phyloP scores from a whole-genome alignment of 805 yeast species.

The Ogataea haglerorum region DNA sequence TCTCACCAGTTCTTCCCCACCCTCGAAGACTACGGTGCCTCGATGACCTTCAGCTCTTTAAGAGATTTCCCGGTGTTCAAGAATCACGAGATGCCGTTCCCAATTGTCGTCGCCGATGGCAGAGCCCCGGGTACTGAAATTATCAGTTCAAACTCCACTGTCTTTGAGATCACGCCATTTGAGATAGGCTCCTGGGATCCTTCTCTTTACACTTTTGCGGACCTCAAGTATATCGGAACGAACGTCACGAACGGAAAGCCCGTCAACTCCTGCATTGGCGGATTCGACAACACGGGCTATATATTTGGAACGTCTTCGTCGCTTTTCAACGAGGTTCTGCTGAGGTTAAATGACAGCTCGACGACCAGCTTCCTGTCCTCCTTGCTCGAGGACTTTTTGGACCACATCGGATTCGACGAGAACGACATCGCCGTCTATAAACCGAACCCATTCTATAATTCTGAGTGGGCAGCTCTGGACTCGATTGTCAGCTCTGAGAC shows the following conservation, averaged over 20 bases:
- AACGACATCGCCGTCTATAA: slow-evolving; percentile 66
- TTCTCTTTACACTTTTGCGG: slow-evolving; percentile 59
- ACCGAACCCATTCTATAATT: slow-evolving; percentile 67
- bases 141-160: slow-evolving; percentile 64
- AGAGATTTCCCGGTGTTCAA: slow-evolving; percentile 59
- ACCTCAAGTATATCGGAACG: slow-evolving; percentile 69
- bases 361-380: slow-evolving; percentile 43
- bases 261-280: slow-evolving; percentile 50
- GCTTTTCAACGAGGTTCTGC: slow-evolving; percentile 64
- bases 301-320: slow-evolving; percentile 81
- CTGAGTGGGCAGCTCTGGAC: slow-evolving; percentile 36
- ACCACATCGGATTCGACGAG: slow-evolving; percentile 40
- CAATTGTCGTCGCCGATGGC: slow-evolving; percentile 62
- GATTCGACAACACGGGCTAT: slow-evolving; percentile 80
- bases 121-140: slow-evolving; percentile 59
- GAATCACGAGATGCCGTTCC: slow-evolving; percentile 68
- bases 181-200: slow-evolving; percentile 91
- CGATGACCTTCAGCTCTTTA: slow-evolving; percentile 54
- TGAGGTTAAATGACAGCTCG: slow-evolving; percentile 54
- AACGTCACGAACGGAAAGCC: slow-evolving; percentile 58
- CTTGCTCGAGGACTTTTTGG: slow-evolving; percentile 45
- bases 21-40: slow-evolving; percentile 59
- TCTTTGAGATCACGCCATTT: slow-evolving; percentile 59
- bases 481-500: slow-evolving; percentile 39
- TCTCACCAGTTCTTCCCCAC: slow-evolving; percentile 70